phyloP scores from a whole-genome alignment of 1,284 basidiomycete genomes.

The Boletus semigastroideus region DNA sequence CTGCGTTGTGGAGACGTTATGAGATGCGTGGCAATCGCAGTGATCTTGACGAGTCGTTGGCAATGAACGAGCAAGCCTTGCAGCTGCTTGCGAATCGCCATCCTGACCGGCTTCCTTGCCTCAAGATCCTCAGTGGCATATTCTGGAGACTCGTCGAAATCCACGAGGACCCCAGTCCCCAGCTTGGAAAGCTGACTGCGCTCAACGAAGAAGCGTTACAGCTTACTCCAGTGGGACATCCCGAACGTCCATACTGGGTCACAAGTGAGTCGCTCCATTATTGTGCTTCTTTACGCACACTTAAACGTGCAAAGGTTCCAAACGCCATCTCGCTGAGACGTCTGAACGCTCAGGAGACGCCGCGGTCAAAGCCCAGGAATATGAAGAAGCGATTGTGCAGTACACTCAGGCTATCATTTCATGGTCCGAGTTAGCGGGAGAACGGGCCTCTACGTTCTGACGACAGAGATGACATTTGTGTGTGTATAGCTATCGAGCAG shows the following conservation, averaged over 20 bases:
- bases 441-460: background rate
- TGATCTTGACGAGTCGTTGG: background rate
- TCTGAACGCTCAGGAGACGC: background rate
- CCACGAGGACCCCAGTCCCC: background rate
- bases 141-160: background rate
- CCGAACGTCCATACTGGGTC: background rate
- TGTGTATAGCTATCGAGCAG: no score
- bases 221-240: background rate
- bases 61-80: background rate
- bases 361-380: background rate
- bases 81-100: background rate
- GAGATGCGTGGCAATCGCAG: background rate
- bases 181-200: background rate
- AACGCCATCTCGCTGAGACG: background rate
- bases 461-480: no score
- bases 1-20: background rate
- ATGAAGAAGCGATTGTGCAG: background rate
- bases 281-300: no score
- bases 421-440: background rate
- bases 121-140: background rate
- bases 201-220: background rate
- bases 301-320: background rate
- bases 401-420: background rate
- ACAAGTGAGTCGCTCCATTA: background rate
- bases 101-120: background rate